Evolutionary conservation across 441 rosid genomes (phyloP).

Genomic region (Corymbia citriodora): DNA sequence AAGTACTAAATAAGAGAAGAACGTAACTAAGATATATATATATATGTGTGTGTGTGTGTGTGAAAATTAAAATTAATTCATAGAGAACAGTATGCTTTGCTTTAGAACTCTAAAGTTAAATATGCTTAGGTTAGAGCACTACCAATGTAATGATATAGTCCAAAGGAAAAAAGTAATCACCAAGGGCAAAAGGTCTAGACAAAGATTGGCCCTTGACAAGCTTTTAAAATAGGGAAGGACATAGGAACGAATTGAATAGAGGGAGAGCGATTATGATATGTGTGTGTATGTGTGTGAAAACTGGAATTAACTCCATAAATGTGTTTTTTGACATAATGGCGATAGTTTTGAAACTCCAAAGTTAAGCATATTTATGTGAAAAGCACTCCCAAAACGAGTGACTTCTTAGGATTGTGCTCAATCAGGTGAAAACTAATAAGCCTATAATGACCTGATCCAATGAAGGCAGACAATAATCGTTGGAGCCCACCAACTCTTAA

Average conservation of each 20-base stretch:
- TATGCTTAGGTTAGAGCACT: no score
- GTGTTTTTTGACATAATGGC: background rate
- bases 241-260: accelerated
- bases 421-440: background rate
- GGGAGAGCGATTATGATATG: background rate
- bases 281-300: background rate
- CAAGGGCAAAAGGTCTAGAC: accelerated
- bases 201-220: background rate
- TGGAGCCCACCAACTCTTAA: accelerated
- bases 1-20: no score
- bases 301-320: background rate
- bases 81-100: no score
- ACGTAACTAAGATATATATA: accelerated
- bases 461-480: background rate
- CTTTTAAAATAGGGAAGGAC: background rate
- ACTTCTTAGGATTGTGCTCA: background rate
- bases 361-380: background rate
- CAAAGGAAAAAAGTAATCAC: accelerated
- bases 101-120: no score
- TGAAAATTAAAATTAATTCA: no score
- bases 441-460: background rate
- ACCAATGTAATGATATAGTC: accelerated
- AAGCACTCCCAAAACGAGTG: background rate
- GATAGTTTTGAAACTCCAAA: background rate
- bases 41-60: no score